Conservation (phyloP, 1,284 basidiomycete species). For the Austroboletus rostrupii region DNA sequence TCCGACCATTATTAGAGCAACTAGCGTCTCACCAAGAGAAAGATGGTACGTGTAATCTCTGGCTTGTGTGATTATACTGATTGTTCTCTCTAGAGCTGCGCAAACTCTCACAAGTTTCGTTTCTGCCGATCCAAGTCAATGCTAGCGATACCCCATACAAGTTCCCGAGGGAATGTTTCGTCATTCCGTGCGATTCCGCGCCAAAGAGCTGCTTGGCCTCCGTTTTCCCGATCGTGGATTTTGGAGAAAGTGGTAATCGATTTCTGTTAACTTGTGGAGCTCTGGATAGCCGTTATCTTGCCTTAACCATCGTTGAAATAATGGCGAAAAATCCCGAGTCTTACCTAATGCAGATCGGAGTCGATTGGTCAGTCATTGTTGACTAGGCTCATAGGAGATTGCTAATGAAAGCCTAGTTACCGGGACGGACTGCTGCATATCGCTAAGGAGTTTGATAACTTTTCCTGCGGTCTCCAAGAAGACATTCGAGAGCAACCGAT, state of each 20-base stretch:
- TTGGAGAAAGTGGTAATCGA: slow-evolving; percentile 17
- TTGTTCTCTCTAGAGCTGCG: too few species aligned
- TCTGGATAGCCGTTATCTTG: too few species aligned
- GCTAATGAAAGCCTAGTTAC: slow-evolving; percentile 18
- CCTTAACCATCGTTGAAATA: too few species aligned
- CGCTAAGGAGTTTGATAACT: slow-evolving; percentile 11
- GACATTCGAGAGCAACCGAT: slow-evolving; percentile 17
- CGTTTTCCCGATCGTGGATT: slow-evolving; percentile 23
- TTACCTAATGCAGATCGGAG: slow-evolving; percentile 12
- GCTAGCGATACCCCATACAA: neutral
- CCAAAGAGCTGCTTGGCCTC: slow-evolving; percentile 10
- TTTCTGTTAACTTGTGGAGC: slow-evolving; percentile 24
- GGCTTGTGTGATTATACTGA: neutral
- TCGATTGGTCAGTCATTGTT: slow-evolving; percentile 7
- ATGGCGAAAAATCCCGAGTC: slow-evolving; percentile 14
- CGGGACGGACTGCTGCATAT: slow-evolving; percentile 21
- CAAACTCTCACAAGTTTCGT: too few species aligned
- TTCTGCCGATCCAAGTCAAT: slow-evolving; percentile 6
- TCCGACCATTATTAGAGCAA: neutral
- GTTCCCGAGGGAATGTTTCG: slow-evolving; percentile 23
- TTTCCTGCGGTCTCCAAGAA: slow-evolving; percentile 11
- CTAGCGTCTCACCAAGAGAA: neutral
- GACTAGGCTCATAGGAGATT: too few species aligned
- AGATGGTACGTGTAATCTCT: neutral
- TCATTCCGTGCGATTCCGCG: neutral